Conservation (phyloP, 805 yeast species). For the Saccharomycopsis sp. region DNA sequence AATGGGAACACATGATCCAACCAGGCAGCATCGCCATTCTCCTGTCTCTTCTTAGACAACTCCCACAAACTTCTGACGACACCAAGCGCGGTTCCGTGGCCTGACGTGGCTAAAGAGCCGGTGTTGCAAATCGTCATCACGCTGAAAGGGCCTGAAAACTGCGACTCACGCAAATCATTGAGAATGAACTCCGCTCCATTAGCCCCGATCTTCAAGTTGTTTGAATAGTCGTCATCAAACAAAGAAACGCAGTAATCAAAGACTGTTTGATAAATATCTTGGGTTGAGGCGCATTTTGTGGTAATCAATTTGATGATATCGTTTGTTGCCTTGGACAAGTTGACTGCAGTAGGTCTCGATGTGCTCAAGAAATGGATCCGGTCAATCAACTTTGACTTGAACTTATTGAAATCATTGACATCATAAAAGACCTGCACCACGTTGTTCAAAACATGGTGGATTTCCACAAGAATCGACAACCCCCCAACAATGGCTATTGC, state of each 20-base stretch:
- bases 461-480: slow-evolving; percentile 73
- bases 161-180: slow-evolving; percentile 36
- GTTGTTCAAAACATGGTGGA: slow-evolving; percentile 30
- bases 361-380: slow-evolving; percentile 60
- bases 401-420: slow-evolving; percentile 26
- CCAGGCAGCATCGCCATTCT: slow-evolving; percentile 32
- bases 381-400: slow-evolving; percentile 34
- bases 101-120: slow-evolving; percentile 94
- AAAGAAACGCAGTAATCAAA: slow-evolving; percentile 44
- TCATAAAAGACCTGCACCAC: slow-evolving; percentile 30
- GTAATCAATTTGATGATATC: slow-evolving; percentile 32
- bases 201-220: slow-evolving; percentile 71
- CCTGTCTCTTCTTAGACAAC: slow-evolving; percentile 28
- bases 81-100: slow-evolving; percentile 96
- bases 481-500: slow-evolving; percentile 96
- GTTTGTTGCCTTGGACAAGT: slow-evolving; percentile 62
- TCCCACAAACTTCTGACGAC: slow-evolving; percentile 69
- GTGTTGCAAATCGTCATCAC: slow-evolving; percentile 93
- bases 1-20: slow-evolving; percentile 74
- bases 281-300: slow-evolving; percentile 23
- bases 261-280: slow-evolving; percentile 26
- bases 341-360: slow-evolving; percentile 95
- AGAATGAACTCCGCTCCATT: slow-evolving; percentile 71
- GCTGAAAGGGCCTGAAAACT: slow-evolving; percentile 59
- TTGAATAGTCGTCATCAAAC: slow-evolving; percentile 69